Evolutionary conservation across 257 asterid species (phyloP), one percentile per base, ranked within the genome.

Genomic region (Nicotiana paniculata): DNA sequence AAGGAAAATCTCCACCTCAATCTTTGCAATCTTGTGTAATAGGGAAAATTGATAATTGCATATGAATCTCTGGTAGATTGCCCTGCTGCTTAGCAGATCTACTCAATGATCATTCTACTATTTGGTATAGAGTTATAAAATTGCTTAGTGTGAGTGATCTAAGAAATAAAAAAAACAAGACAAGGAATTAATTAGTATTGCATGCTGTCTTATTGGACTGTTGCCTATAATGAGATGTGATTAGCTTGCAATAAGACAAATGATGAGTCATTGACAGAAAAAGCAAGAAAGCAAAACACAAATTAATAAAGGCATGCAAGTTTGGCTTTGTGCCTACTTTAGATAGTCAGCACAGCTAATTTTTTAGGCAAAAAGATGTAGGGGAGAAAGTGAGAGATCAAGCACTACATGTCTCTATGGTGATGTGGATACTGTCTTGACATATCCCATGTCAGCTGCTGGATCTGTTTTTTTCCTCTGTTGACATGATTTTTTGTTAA

Each of bases 271-370:
- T 80, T 59, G 54, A 35, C 28, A 67, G 81, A 43, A 43, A 61
- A 70, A 21, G 69, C 57, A 53, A 53, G 57, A 51, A 4, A 53
- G 9, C 17, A 6, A n/a, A 55, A 32, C 58, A 79, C 37, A 62
- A 32, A 32, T 16, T 21, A 48, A 81, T 57, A 79, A 79, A 46
- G 74, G 80, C 86, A 79, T 43, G 59, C 70, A 33, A 84, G 18
- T 32, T 51, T 77, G 80, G 28, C 70, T 53, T 53, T 53, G 57
- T 13, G 18, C 57, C 57, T 53, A 53, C 57, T 53, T 53, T 53
- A 3, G 16, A 75, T 75, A 1, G 43, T 75, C 79, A 51, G 17
- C 79, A 75, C 63, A 74, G 46, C 46, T 26, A 48, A 48, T 24
- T 75, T 3, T 21, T 61, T 51, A 75, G 79, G 46, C 79, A 51